Base-by-base conservation (phyloP, 805 yeast genomes). In the Wickerhamomyces canadensis region DNA sequence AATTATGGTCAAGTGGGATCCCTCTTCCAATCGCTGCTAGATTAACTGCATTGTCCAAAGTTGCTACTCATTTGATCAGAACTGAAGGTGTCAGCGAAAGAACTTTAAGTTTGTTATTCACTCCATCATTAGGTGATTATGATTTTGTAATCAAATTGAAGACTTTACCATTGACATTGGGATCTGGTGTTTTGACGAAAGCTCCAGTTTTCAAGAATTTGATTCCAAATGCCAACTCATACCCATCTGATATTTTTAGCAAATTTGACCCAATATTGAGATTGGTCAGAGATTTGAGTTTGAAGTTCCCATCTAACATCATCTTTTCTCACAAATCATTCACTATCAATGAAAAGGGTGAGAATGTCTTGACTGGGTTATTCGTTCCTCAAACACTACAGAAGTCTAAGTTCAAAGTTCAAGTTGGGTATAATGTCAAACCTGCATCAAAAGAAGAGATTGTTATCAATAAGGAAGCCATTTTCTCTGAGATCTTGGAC, bases 11-110 rank as follows among this genome's bases (percentile, higher is more conserved):
- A 4, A 70, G 73, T 45, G 71, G 70, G 33, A 55, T 68, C 18
- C 78, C 76, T 17, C 65, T 84, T 38, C 89, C 96, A 8, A 80
- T 89, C 40, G 88, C 95, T 5, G 72, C 89, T 11, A 78, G 99
- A 62, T 64, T 91, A 43, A 91, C 98, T 0, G 89, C 94, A 0
- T 70, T 93, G 42, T 75, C 96, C 2, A 76, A 86, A 45, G 89
- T 83, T 21, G 89, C 91, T 0, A 60, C 76, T 28, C 69, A 71
- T 15, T 55, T 83, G 38, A 58, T 80, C 16, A 68, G 67, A 36
- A 59, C 60, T 0, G 68, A 69, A 36, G 80, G 78, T 3, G 31
- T 66, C 14, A 57, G 47, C 35, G 50, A 58, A 28, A 62, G 64
- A 35, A 68, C 71, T 2, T 52, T 83, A 24, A 72, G 70, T 31